Conservation (phyloP, 352 stramenopile genomes). For the Pythium aristosporum region DNA sequence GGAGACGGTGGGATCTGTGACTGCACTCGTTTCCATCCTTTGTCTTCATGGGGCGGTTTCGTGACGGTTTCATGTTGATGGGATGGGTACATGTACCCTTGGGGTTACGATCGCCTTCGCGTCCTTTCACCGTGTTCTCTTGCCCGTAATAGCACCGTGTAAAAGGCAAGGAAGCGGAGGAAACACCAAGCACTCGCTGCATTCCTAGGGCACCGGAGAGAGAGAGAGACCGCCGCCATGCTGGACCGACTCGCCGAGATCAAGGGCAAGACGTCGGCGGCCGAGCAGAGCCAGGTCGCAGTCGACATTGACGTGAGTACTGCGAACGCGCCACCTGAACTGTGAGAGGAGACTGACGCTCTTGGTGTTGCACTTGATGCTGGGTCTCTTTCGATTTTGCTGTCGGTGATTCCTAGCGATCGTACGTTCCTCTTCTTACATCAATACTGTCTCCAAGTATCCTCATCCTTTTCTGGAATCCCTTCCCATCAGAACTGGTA, state of each 20-base stretch:
- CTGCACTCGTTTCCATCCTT: background rate
- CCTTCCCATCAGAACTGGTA: conserved; percentile 29
- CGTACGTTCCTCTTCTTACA: background rate
- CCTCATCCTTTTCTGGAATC: too few species aligned
- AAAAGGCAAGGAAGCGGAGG: background rate
- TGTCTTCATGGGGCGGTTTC: background rate
- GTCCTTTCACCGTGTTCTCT: too few species aligned
- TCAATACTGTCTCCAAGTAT: too few species aligned
- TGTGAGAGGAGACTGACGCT: background rate
- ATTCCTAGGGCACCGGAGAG: background rate
- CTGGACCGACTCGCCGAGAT: conserved; percentile 74
- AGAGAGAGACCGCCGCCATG: conserved; percentile 30
- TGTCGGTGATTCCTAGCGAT: background rate
- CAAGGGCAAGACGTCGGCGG: conserved; percentile 44
- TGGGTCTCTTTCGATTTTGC: background rate
- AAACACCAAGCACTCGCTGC: too few species aligned
- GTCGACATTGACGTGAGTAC: conserved; percentile 65
- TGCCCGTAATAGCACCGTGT: too few species aligned
- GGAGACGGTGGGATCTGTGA: background rate
- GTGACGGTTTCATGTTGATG: too few species aligned
- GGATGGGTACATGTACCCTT: conserved; percentile 12
- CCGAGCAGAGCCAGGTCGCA: conserved; percentile 36
- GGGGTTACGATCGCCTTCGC: background rate
- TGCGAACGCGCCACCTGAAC: background rate
- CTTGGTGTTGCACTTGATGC: background rate